These are phyloP conservation scores for Metroxylon sagu DNA, from an alignment of 176 grass and related monocot genomes.

Conservation along the genomic window DNA sequence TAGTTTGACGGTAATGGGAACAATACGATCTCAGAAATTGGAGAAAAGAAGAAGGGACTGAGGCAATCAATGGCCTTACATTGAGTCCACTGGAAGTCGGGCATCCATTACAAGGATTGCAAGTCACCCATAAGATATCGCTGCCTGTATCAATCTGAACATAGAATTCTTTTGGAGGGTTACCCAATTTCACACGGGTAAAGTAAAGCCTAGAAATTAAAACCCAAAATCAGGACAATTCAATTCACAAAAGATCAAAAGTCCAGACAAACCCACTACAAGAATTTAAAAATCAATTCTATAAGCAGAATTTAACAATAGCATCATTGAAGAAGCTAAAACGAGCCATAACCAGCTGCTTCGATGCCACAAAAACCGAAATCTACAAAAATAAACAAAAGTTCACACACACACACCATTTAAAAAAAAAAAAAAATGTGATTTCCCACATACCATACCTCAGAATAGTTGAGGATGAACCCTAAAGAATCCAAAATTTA, in stretches of 20 bases:
- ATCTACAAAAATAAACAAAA: too few relatives aligned
- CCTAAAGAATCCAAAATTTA: background rate
- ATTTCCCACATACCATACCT: too few relatives aligned
- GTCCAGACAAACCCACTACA: too few relatives aligned
- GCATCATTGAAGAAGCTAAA: too few relatives aligned
- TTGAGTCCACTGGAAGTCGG: conserved; percentile 86
- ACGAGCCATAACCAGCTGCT: too few relatives aligned
- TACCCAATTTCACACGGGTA: conserved; percentile 84
- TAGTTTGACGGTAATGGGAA: too few relatives aligned
- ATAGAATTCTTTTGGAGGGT: conserved; percentile 73
- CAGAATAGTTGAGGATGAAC: too few relatives aligned
- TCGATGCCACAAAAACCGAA: too few relatives aligned
- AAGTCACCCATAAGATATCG: conserved; percentile 92
- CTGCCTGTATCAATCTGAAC: conserved; percentile 98
- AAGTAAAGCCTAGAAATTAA: conserved; percentile 72
- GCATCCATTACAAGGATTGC: conserved; percentile 68
- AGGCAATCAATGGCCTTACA: conserved; percentile 32
- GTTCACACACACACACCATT: background rate
- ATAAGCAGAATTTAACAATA: too few relatives aligned
- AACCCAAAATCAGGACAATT: conserved; percentile 12
- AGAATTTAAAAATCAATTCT: too few relatives aligned
- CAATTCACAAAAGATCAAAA: conserved; percentile 13
- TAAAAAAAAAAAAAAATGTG: conserved; percentile 10
- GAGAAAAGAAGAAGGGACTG: conserved; percentile 1
- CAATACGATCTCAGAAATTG: background rate